phyloP scores from a whole-genome alignment of 1,139 yeast species.

The Sugiyamaella xylanicola region DNA sequence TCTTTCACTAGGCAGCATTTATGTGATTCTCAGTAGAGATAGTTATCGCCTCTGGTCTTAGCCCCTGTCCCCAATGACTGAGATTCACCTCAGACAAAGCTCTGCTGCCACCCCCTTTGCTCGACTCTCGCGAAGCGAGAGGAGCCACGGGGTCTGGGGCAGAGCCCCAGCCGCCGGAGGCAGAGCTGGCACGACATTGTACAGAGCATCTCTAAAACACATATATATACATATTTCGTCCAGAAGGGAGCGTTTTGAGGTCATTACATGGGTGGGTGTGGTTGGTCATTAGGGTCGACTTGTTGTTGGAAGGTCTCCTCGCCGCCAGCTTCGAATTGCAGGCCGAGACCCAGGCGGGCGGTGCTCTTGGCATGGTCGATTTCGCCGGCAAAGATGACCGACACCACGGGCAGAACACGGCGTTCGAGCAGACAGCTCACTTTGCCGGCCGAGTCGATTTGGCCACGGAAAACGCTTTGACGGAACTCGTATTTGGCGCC shows the following conservation, averaged over 20 bases:
- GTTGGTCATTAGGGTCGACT: constrained; percentile 33
- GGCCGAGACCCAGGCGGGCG: constrained; percentile 87
- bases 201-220: too few species aligned
- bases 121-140: constrained; percentile 1
- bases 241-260: constrained; percentile 1
- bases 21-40: too few species aligned
- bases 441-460: constrained; percentile 87
- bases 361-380: constrained; percentile 86
- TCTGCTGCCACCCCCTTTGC: too few species aligned
- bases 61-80: too few species aligned
- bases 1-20: too few species aligned
- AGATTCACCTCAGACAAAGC: too few species aligned
- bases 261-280: constrained; percentile 40
- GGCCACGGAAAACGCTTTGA: constrained; percentile 94
- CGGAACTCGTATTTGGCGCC: constrained; percentile 99
- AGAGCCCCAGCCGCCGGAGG: constrained; percentile 13
- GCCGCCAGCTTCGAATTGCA: constrained; percentile 95
- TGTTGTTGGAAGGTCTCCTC: constrained; percentile 69
- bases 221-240: constrained; percentile 18
- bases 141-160: constrained; percentile 8
- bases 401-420: constrained; percentile 88
- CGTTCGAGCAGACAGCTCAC: constrained; percentile 90
- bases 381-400: constrained; percentile 89
- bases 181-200: too few species aligned
- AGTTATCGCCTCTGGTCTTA: too few species aligned